A percentile compares a stretch with the other conserved stretches of the same genome.
These are phyloP conservation scores for Barnettozyma siamensis DNA, from an alignment of 805 yeast genomes.

Conservation along the genomic window DNA sequence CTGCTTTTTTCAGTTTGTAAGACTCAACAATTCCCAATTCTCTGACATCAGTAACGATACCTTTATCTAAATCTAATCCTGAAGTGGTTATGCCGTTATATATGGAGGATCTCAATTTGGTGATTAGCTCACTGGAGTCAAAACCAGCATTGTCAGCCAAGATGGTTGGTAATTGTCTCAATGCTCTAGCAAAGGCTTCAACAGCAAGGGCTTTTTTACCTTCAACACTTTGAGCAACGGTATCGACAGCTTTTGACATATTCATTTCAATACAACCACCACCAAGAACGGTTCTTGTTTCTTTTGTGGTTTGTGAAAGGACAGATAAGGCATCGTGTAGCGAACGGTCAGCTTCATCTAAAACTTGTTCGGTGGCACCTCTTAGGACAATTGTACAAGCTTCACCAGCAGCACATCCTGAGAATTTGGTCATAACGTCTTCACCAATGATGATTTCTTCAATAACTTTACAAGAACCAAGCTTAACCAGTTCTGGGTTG, in stretches of 20 bases:
- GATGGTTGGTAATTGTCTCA: conserved; percentile 92
- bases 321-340: conserved; percentile 96
- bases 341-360: conserved; percentile 96
- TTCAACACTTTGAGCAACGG: conserved; percentile 87
- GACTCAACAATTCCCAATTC: conserved; percentile 91
- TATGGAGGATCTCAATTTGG: conserved; percentile 76
- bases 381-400: conserved; percentile 95
- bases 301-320: conserved; percentile 87
- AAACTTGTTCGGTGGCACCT: conserved; percentile 95
- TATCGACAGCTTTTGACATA: conserved; percentile 97
- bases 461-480: conserved; percentile 84
- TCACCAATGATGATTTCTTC: conserved; percentile 95
- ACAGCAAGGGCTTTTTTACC: conserved; percentile 94
- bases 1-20: conserved; percentile 87
- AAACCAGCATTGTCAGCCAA: conserved; percentile 96
- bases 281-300: conserved; percentile 81
- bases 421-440: conserved; percentile 80
- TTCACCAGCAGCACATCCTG: conserved; percentile 93
- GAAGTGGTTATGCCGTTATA: conserved; percentile 89
- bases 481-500: conserved; percentile 74
- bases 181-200: conserved; percentile 89
- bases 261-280: conserved; percentile 88
- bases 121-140: conserved; percentile 87
- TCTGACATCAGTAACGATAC: conserved; percentile 89
- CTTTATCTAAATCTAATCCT: conserved; percentile 83